These are phyloP conservation scores for Avena eriantha DNA, from an alignment of 176 grass and related monocot species.

Conservation along the genomic window DNA sequence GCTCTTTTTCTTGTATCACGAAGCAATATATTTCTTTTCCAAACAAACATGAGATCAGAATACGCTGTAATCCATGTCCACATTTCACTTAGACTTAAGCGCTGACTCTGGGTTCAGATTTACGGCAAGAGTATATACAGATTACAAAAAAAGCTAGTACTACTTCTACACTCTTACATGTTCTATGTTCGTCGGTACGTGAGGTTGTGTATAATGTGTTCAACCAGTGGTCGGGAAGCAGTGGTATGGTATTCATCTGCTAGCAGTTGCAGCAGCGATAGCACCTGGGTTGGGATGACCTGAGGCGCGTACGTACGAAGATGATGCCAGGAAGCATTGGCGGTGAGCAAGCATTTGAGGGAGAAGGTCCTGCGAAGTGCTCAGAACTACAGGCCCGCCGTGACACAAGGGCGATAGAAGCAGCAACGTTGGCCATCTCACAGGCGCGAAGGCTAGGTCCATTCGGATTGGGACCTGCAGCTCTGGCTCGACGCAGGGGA, in stretches of 20 bases:
- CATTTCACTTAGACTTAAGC: not conserved
- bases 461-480: no score
- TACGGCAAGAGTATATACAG: not conserved
- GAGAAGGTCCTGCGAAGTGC: no score
- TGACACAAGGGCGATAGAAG: no score
- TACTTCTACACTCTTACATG: no score
- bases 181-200: not conserved
- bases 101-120: not conserved
- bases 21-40: not conserved
- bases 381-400: no score
- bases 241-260: not conserved
- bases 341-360: not conserved
- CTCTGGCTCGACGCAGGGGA: no score
- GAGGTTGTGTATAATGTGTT: not conserved
- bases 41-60: constrained; percentile 1
- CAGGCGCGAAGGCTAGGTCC: no score
- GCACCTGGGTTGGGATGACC: no score
- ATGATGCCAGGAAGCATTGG: not conserved
- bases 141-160: not conserved
- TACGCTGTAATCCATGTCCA: not conserved
- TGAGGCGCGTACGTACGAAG: not conserved
- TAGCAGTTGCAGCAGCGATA: not conserved
- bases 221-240: not conserved
- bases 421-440: no score
- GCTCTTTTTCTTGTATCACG: constrained; percentile 3